Conservation (phyloP, 352 stramenopile genomes). For the Phytophthora aleatoria region DNA sequence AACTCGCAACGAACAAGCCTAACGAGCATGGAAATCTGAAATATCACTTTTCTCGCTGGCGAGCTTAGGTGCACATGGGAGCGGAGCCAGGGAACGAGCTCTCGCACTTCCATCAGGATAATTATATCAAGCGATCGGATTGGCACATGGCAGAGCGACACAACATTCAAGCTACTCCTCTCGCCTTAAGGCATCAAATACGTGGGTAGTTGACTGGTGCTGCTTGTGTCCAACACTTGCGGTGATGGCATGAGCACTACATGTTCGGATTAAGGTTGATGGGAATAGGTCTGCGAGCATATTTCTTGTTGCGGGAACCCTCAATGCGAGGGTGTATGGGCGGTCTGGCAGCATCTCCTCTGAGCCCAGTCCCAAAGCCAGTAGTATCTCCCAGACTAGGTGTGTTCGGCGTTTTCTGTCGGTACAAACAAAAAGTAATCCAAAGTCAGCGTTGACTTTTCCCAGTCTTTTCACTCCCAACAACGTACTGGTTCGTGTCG, state of each 20-base stretch:
- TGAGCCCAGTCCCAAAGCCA: conserved; percentile 23
- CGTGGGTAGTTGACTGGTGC: no score
- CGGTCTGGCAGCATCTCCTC: conserved; percentile 31
- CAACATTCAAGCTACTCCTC: no score
- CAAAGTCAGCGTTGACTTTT: background rate
- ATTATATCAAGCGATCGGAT: no score
- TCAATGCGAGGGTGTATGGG: conserved; percentile 53
- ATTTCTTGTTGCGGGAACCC: conserved; percentile 80
- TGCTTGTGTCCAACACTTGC: background rate
- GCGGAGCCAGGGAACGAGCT: no score
- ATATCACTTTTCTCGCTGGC: no score
- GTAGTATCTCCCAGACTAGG: conserved; percentile 22
- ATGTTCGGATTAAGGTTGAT: conserved; percentile 57
- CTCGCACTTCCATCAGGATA: no score
- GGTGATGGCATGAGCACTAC: conserved; percentile 2
- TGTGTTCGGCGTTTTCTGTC: conserved; percentile 41
- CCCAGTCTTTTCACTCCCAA: background rate
- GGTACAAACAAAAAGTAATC: background rate
- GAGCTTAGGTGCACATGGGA: no score
- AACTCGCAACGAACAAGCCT: no score
- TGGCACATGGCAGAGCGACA: no score
- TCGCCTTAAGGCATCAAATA: no score
- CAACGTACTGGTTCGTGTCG: conserved; percentile 54
- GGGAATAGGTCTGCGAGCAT: conserved; percentile 63
- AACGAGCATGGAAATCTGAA: no score